Conservation (phyloP, 306 rosid genomes). For the Pyrus betulifolia region DNA sequence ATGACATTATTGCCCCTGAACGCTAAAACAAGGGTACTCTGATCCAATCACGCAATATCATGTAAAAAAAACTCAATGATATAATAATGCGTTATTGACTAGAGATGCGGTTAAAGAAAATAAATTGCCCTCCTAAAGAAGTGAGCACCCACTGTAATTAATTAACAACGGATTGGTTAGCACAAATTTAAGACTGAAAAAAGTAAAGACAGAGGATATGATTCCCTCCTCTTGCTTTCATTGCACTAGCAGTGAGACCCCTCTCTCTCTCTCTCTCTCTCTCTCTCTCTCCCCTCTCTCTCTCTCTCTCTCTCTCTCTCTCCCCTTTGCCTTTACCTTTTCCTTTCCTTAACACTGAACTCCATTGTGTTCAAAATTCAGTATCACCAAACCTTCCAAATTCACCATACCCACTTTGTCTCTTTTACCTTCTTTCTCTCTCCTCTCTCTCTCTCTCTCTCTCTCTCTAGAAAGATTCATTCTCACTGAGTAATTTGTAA, state of each 20-base stretch:
- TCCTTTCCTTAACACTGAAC: constrained; percentile 6
- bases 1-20: background rate
- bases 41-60: too few relatives aligned
- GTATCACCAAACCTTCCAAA: constrained; percentile 22
- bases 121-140: too few relatives aligned
- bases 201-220: constrained; percentile 18
- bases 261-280: background rate
- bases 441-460: background rate
- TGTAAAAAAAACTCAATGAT: fast-evolving
- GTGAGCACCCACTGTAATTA: background rate
- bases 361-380: background rate
- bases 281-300: constrained; percentile 2
- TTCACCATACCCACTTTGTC: constrained; percentile 22
- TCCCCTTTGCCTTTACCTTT: constrained; percentile 11
- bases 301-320: too few relatives aligned
- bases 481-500: constrained; percentile 15
- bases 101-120: fast-evolving
- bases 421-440: constrained; percentile 24
- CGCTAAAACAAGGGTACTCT: fast-evolving
- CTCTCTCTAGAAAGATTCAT: constrained; percentile 20
- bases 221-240: constrained; percentile 28
- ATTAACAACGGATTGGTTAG: background rate
- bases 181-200: background rate
- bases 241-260: background rate
- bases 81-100: fast-evolving